Evolutionary conservation across 2,329 filamentous ascomycete species (phyloP).

Genomic region (Penicillium paneum): DNA sequence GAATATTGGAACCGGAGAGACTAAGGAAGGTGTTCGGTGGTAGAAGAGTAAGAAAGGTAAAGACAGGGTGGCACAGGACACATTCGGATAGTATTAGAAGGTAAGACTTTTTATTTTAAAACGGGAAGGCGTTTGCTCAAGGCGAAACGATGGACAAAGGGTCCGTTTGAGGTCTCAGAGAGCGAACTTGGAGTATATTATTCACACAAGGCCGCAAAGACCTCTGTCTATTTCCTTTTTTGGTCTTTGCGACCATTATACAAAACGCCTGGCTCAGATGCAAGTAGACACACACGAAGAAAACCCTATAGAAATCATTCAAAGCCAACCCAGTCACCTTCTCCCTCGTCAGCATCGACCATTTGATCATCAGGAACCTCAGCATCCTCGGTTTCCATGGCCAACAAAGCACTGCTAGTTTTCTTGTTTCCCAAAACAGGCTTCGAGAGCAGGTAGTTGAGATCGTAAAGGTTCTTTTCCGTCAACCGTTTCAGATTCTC

Average conservation of each 20-base stretch:
- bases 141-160: neutral
- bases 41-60: constrained; percentile 1
- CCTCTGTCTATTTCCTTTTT: constrained; percentile 23
- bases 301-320: constrained; percentile 37
- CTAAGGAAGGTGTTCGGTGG: neutral
- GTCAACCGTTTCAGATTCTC: constrained; percentile 78
- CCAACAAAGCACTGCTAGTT: constrained; percentile 27
- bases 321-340: constrained; percentile 55
- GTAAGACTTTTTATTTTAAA: neutral
- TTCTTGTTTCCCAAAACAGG: constrained; percentile 40
- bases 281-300: constrained; percentile 24
- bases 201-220: constrained; percentile 4
- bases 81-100: constrained; percentile 17
- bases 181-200: constrained; percentile 3
- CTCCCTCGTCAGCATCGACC: constrained; percentile 40
- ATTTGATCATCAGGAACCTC: constrained; percentile 30
- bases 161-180: constrained; percentile 11
- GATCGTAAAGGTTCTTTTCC: constrained; percentile 83
- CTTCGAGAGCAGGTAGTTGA: constrained; percentile 72
- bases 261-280: constrained; percentile 28
- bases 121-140: constrained; percentile 2
- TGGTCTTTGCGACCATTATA: constrained; percentile 14
- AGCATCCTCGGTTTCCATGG: constrained; percentile 27
- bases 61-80: constrained; percentile 16
- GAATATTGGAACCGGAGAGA: neutral